A percentile compares a stretch with the other conserved stretches of the same genome.
These are phyloP conservation scores for Apiospora rasikravindrae DNA, from an alignment of 2,329 filamentous ascomycete species.

Conservation along the genomic window DNA sequence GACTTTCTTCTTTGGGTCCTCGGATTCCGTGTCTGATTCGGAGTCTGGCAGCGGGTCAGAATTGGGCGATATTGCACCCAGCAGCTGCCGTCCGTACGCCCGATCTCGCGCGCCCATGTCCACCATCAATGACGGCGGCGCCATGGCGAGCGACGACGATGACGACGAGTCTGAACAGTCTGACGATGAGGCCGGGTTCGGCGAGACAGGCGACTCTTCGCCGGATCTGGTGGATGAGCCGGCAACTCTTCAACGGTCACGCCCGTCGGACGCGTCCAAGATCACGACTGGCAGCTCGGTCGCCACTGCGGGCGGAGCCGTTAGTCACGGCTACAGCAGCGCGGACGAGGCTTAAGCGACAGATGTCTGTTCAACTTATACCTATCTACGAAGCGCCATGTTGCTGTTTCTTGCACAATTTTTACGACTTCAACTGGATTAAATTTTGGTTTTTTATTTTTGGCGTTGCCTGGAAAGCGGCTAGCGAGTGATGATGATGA, in stretches of 20 bases:
- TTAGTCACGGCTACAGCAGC: constrained; percentile 69
- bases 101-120: neutral
- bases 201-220: constrained; percentile 75
- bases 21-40: constrained; percentile 41
- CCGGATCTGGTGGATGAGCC: constrained; percentile 70
- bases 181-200: constrained; percentile 76
- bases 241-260: constrained; percentile 73
- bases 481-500: neutral
- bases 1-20: constrained; percentile 54
- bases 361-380: too few relatives aligned
- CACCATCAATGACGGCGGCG: neutral
- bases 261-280: constrained; percentile 75
- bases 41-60: constrained; percentile 27
- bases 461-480: neutral
- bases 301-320: constrained; percentile 74
- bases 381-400: neutral
- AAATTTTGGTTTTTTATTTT: neutral
- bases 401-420: neutral
- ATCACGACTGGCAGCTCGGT: constrained; percentile 87
- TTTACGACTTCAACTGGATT: neutral
- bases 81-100: neutral
- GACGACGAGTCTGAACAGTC: neutral
- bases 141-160: neutral
- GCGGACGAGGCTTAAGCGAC: neutral
- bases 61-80: constrained; percentile 23